Base-by-base conservation (phyloP, 2,329 filamentous ascomycete species). In the Mariannaea elegans region DNA sequence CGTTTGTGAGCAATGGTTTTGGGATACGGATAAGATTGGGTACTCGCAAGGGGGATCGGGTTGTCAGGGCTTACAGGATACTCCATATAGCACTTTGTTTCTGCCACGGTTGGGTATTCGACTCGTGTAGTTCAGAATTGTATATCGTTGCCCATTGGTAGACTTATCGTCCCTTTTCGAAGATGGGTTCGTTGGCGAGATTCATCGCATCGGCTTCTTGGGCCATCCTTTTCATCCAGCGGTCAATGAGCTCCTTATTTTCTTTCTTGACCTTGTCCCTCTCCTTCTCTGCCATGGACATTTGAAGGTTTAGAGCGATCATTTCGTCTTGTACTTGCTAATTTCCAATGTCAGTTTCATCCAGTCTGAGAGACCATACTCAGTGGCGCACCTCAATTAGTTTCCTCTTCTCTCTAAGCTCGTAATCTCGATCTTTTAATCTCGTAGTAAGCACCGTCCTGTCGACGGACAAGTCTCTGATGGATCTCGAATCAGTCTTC, bases 141-240 rank as follows among this genome's bases (percentile, higher is more conserved):
- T 56, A 21, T 9, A 36, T 46, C 13, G 51, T 53, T 5, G 21
- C 12, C 10, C 29, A 10, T 44, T 14, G 41, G 51, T 36, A 5
- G 52, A 23, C 34, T 62, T 65, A 75, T 64, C 69, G 68, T 32
- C 68, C 62, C 29, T 68, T 72, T 47, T 75, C 69, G 34, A 74
- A 68, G n/a, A 70, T 69, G 16, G 76, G 79, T 65, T 87, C 84
- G 72, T 86, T 87, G 61, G 84, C 82, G 49, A 81, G 76, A 71
- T 98, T 98, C 90, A 97, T 94, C 63, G 87, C 89, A 56, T 95
- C 91, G 10, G 92, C 94, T 79, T 97, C 94, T 72, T 89, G 85
- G 4, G 89, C 90, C 85, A 95, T 95, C 64, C 90, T 84, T 72
- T 87, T 88, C 90, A 98, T 94, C 93, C 94, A 98, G 54, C 95